Percentiles rank a stretch among this genome's conserved stretches.
These are phyloP conservation scores for Hyaloscypha variabilis DNA, from an alignment of 495 filamentous ascomycete species.

Conservation along the genomic window DNA sequence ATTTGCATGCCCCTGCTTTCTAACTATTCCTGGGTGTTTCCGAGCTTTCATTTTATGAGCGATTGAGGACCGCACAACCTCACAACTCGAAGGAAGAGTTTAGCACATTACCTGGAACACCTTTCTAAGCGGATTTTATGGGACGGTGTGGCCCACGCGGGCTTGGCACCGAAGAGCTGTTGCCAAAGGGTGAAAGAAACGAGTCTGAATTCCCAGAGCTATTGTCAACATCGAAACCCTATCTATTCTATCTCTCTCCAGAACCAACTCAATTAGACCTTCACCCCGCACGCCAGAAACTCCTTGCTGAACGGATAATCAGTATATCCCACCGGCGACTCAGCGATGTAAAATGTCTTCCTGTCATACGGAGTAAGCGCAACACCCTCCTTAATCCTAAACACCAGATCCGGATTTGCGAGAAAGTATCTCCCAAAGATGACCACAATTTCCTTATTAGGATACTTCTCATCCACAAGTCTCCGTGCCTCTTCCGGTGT, in stretches of 20 bases:
- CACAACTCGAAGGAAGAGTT: no score
- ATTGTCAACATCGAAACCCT: not conserved
- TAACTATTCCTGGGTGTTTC: no score
- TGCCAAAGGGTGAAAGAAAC: no score
- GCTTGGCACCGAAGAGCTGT: no score
- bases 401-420: constrained; percentile 22
- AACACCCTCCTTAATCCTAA: constrained; percentile 1
- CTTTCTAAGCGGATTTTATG: no score
- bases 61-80: no score
- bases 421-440: constrained; percentile 22
- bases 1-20: no score
- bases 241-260: not conserved
- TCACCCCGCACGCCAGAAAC: not conserved
- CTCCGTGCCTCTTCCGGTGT: not conserved
- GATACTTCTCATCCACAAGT: constrained; percentile 6
- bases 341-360: constrained; percentile 5
- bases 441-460: constrained; percentile 4
- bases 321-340: constrained; percentile 23
- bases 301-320: constrained; percentile 14
- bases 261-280: not conserved
- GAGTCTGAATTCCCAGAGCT: no score
- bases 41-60: no score
- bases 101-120: no score
- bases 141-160: no score
- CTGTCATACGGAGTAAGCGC: constrained; percentile 19